A percentile compares a stretch with the other conserved stretches of the same genome.
Conservation (phyloP, 352 stramenopile genomes). For the Aphanomyces astaci region DNA sequence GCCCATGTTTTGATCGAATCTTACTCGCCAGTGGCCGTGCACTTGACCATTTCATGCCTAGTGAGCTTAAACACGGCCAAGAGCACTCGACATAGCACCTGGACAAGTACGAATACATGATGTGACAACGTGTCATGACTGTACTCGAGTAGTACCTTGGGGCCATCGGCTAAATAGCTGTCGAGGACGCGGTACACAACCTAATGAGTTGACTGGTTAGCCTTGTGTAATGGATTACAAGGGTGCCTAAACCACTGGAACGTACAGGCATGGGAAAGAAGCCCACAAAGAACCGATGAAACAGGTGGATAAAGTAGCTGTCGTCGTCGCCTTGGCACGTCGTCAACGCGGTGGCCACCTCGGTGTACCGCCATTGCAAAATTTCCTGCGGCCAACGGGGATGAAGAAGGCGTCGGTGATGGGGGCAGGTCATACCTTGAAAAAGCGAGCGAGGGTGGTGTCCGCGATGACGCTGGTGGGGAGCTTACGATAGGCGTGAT, state of each 20-base stretch:
- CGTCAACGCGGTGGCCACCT: background rate
- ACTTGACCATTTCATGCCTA: background rate
- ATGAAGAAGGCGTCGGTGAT: background rate
- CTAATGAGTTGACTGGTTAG: too few species aligned
- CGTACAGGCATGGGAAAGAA: slow-evolving; percentile 4
- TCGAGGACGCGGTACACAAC: background rate
- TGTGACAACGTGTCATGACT: too few species aligned
- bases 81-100: background rate
- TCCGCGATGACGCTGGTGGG: background rate
- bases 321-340: background rate
- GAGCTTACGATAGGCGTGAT: background rate
- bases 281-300: slow-evolving; percentile 9
- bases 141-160: too few species aligned
- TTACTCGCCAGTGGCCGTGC: background rate
- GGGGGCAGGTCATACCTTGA: background rate
- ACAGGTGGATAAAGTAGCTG: background rate
- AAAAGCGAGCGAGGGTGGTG: background rate
- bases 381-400: background rate
- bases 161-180: slow-evolving; percentile 5
- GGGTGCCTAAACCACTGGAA: too few species aligned
- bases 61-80: background rate
- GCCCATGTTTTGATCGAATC: too few species aligned
- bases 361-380: background rate
- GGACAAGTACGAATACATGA: too few species aligned
- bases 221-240: too few species aligned